Evolutionary conservation across 23 red algal species (phyloP).

Genomic region (Gracilaria gracilis): DNA sequence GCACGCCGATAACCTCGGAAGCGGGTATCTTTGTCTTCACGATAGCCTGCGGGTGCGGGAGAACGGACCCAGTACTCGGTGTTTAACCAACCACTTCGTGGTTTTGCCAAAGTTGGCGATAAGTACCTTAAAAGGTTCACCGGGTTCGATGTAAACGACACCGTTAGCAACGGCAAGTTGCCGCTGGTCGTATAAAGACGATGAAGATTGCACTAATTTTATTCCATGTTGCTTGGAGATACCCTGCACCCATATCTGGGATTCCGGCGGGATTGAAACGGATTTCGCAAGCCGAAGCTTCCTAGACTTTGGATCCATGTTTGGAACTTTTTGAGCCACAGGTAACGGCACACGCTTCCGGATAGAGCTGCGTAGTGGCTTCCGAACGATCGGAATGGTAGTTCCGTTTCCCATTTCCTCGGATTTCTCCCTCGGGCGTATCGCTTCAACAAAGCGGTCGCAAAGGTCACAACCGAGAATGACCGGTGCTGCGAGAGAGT

Average conservation of each 20-base stretch:
- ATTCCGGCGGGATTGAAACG: neutral
- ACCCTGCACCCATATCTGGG: neutral
- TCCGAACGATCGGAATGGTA: neutral
- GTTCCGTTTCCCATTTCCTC: neutral
- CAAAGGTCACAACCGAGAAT: slow-evolving; percentile 17
- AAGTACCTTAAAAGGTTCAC: slow-evolving; percentile 7
- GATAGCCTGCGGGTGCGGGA: slow-evolving; percentile 16
- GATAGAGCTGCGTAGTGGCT: neutral
- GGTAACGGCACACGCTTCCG: neutral
- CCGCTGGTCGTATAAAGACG: neutral
- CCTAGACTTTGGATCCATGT: neutral
- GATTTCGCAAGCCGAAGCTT: neutral
- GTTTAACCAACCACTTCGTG: neutral
- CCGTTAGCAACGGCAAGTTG: neutral
- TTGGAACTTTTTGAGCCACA: neutral
- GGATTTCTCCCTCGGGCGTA: neutral
- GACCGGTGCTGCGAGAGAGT: neutral
- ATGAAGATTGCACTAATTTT: neutral
- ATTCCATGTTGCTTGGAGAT: slow-evolving; percentile 1
- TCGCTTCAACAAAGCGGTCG: slow-evolving; percentile 1
- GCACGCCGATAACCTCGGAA: slow-evolving; percentile 9
- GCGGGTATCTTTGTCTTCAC: neutral
- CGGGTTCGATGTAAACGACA: slow-evolving; percentile 4
- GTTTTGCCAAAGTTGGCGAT: slow-evolving; percentile 6
- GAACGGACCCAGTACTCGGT: neutral